Conservation (phyloP, 1,284 basidiomycete species). For the Ceratobasidium sp. region DNA sequence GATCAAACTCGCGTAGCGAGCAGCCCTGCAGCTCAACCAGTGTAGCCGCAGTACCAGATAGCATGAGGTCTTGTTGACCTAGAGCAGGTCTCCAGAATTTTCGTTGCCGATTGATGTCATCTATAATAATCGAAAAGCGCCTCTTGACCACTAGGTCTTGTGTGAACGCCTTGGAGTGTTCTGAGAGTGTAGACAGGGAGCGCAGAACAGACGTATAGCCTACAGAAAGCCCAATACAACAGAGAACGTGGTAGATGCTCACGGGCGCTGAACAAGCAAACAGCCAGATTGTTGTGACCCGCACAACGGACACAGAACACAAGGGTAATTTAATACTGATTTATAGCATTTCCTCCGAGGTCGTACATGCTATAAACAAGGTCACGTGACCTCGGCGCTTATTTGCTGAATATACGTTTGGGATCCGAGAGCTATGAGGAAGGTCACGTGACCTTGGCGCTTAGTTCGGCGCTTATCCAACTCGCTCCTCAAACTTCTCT, state of each 20-base stretch:
- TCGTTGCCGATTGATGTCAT: constrained; percentile 8
- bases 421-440: too few relatives aligned
- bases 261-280: background rate
- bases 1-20: background rate
- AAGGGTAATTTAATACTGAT: too few relatives aligned
- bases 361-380: too few relatives aligned
- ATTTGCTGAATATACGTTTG: too few relatives aligned
- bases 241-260: background rate
- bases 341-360: too few relatives aligned
- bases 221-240: background rate
- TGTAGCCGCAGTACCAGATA: constrained; percentile 3
- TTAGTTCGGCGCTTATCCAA: too few relatives aligned
- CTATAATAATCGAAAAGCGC: constrained; percentile 7
- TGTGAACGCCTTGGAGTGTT: background rate
- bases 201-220: background rate
- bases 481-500: too few relatives aligned
- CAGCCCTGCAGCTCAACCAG: background rate
- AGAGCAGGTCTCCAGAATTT: background rate
- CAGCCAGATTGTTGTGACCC: too few relatives aligned
- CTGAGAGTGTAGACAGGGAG: background rate
- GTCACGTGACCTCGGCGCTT: too few relatives aligned
- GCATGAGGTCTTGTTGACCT: background rate
- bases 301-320: too few relatives aligned
- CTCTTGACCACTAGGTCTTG: background rate
- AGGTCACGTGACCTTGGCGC: too few relatives aligned